Evolutionary conservation across 306 rosid species (phyloP).

Genomic region (Prinsepia uniflora): DNA sequence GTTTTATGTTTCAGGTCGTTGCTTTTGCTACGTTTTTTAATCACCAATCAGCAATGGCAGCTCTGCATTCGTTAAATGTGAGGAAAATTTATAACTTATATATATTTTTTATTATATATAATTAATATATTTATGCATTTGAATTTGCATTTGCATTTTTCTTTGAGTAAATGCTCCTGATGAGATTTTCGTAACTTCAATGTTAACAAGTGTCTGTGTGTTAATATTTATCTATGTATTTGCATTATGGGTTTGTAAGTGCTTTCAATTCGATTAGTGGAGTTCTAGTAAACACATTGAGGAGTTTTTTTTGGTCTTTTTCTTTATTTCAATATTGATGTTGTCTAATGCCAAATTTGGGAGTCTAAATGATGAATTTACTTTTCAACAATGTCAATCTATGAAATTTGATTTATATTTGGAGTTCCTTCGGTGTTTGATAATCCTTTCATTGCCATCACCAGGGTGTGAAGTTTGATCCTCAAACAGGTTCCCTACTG

Average conservation of each 20-base stretch:
- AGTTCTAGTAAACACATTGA: neutral
- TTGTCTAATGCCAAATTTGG: conserved; percentile 10
- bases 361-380: neutral
- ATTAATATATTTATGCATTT: neutral
- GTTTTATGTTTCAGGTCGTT: conserved; percentile 60
- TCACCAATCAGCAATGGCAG: conserved; percentile 78
- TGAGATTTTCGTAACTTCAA: neutral
- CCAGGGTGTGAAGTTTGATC: conserved; percentile 96
- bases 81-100: conserved; percentile 25
- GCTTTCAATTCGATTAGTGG: neutral
- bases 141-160: neutral
- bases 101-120: neutral
- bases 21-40: conserved; percentile 93
- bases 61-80: conserved; percentile 74
- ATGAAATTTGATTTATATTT: conserved; percentile 18
- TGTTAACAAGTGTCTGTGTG: neutral
- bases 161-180: neutral
- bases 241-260: neutral
- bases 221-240: neutral
- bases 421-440: conserved; percentile 25
- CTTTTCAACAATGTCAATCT: conserved; percentile 6
- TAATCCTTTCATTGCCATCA: conserved; percentile 20
- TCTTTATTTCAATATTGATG: conserved; percentile 12
- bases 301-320: neutral
- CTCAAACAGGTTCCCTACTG: conserved; percentile 77